Percentiles rank a stretch among this genome's conserved stretches.
Conservation (phyloP, 441 rosid genomes). For the Gossypium davidsonii region DNA sequence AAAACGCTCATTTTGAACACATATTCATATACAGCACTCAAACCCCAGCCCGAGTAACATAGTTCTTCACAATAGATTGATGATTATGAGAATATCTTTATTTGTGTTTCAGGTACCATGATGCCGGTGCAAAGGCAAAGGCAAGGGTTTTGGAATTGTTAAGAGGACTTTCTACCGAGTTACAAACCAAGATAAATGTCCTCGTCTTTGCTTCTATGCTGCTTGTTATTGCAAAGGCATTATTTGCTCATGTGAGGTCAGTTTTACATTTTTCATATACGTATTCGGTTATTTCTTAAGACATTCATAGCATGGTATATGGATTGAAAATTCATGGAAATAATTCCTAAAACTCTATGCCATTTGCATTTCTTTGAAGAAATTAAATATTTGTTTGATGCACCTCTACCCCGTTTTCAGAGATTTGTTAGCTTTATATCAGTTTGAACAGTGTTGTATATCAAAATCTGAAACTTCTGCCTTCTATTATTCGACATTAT, state of each 20-base stretch:
- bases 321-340: neutral
- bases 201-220: constrained; percentile 84
- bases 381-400: neutral
- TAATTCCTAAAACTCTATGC: neutral
- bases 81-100: neutral
- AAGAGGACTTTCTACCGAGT: constrained; percentile 72
- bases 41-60: neutral
- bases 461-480: neutral
- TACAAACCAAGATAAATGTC: constrained; percentile 74
- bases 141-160: constrained; percentile 72
- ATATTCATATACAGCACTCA: neutral
- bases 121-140: constrained; percentile 71
- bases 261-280: constrained; percentile 9
- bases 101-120: constrained; percentile 66
- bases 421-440: neutral
- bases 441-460: neutral
- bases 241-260: constrained; percentile 90
- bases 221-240: constrained; percentile 87
- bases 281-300: neutral
- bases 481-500: neutral
- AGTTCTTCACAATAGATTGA: neutral
- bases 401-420: neutral
- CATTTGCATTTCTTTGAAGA: neutral
- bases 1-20: neutral
- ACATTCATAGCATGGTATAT: neutral